Evolutionary conservation across 192 early-diverging fungal species (phyloP), one percentile per base, ranked within the genome.

Genomic region (Coemansia sp.): DNA sequence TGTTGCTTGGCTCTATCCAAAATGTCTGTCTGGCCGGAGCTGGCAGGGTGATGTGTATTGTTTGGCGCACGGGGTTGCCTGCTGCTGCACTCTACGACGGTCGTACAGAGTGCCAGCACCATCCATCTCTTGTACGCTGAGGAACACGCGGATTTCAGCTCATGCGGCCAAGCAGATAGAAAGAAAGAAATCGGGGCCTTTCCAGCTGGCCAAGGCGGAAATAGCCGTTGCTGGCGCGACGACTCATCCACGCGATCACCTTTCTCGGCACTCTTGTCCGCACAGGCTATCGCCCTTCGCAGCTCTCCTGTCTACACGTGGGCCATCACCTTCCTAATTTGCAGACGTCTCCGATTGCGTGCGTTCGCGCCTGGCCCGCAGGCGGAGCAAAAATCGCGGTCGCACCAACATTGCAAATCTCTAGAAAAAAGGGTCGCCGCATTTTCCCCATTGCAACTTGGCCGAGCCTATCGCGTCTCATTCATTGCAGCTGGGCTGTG

Each of bases 361-460:
- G 53, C 53, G 53, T 55, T 14, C n/a, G 29, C 51, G 51, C 41
- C 15, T 45, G 41, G 41, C 11, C 51, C 51, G 24, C 51, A 53
- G 51, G 9, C 23, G 51, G 23, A 53, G 12, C 24, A 53, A 24
- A 25, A 53, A 14, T 8, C 10, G 51, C 10, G 25, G 53, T 55
- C 24, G 53, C 53, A 55, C 53, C 27, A 55, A 25, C 51, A 53
- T 53, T 55, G 53, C 53, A 55, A 55, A 55, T 55, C 53, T 6
- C 53, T n/a, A n/a, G 21, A 22, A 25, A 53, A 53, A 53, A 22
- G 51, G 51, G 51, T 53, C 51, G 51, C 51, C 51, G 8, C 51
- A 53, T 24, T 12, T 24, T 21, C 5, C 51, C n/a, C 50, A 32
- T 32, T 32, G 6, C 50, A 9, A 19, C 9, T 11, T 7, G 49